Evolutionary conservation across 1,284 basidiomycete genomes (phyloP).

Genomic region (Melampsora larici-populina): DNA sequence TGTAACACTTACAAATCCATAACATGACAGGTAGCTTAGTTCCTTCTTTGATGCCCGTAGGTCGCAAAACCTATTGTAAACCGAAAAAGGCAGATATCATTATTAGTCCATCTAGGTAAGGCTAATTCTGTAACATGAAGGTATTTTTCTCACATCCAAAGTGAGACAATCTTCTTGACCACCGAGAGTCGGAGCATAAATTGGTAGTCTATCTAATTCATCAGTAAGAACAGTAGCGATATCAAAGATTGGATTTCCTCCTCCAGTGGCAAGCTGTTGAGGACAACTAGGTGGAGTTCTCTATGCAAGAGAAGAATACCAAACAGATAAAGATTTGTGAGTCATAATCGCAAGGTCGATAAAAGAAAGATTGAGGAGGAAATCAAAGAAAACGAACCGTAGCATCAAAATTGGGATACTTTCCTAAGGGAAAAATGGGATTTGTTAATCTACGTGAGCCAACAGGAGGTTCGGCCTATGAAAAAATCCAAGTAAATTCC

Average conservation of each 20-base stretch:
- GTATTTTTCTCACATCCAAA: not conserved
- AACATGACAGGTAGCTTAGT: no score
- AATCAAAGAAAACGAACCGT: not conserved
- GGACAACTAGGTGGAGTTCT: not conserved
- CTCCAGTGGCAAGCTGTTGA: not conserved
- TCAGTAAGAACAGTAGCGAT: not conserved
- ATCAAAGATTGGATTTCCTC: not conserved
- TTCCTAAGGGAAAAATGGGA: not conserved
- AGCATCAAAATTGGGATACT: slow-evolving; percentile 9
- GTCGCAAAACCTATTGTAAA: not conserved
- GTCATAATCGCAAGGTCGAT: no score
- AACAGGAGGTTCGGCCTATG: slow-evolving; percentile 1
- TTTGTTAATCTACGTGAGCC: not conserved
- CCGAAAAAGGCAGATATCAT: no score
- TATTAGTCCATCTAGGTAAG: no score
- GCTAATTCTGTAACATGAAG: no score
- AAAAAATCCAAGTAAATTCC: not conserved
- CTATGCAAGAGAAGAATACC: not conserved
- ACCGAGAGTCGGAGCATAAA: no score
- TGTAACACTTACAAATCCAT: not conserved
- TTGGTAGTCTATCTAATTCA: not conserved
- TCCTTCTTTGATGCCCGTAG: not conserved
- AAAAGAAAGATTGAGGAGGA: not conserved
- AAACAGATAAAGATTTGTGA: no score
- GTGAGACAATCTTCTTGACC: slow-evolving; percentile 7